Evolutionary conservation across 2,329 filamentous ascomycete genomes (phyloP), one percentile per base, ranked within the genome.

Genomic region (Shiraia sp.): DNA sequence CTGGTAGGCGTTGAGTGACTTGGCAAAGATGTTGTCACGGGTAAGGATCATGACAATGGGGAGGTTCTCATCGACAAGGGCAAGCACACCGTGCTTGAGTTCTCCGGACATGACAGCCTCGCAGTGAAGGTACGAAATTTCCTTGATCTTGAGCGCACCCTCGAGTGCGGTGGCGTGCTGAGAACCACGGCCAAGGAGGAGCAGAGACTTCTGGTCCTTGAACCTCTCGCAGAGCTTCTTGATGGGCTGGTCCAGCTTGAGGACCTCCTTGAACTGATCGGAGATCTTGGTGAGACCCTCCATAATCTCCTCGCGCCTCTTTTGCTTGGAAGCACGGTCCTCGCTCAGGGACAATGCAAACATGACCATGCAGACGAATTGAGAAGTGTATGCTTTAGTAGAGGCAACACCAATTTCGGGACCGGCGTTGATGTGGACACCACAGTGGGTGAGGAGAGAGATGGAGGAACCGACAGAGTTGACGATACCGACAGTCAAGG

Each of bases 341-440:
- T 99, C 93, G 65, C 89, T 93, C 44, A 99, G 82, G 22, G 91
- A 96, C 52, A 99, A 79, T 6, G 93, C 93, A 65, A 99, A 97
- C 93, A 99, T 99, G 75, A 97, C 88, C 90, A 99, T 96, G 71
- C 93, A 95, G 66, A 99, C 90, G 73, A 97, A 99, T 72, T 99
- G 93, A 32, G 93, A 97, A 10, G 93, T 99, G 78, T 99, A 99
- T 27, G 93, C 93, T 81, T 99, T 99, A 73, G 93, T 99, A 32
- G 92, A 97, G 47, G 93, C 93, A 55, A 99, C 93, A 84, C 93
- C 93, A 53, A 99, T 97, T 74, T 99, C 93, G 39, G 93, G 93
- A 42, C 93, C 93, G 57, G 93, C 93, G 75, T 99, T 99, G 79
- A 99, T 91, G 79, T 99, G 93, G 41, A 99, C 93, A 90, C 93